phyloP scores from a whole-genome alignment of 2,329 filamentous ascomycete species.

The Escovopsis sp. region DNA sequence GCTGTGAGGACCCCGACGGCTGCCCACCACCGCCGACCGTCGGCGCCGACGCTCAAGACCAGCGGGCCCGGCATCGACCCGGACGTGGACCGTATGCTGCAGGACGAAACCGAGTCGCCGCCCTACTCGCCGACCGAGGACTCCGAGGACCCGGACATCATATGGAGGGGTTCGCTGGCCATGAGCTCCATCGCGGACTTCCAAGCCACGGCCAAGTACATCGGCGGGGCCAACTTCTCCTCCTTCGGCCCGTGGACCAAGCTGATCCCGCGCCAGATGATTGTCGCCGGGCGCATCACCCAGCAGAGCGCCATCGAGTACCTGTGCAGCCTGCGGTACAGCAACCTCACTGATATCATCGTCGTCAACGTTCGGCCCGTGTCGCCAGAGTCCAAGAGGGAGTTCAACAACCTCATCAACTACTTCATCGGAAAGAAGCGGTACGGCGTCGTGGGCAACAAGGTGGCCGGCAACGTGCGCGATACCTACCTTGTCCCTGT shows the following conservation, averaged over 20 bases:
- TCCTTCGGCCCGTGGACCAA: constrained; percentile 55
- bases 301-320: constrained; percentile 79
- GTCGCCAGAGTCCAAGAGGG: constrained; percentile 41
- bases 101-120: constrained; percentile 66
- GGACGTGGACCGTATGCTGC: constrained; percentile 78
- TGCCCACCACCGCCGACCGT: constrained; percentile 32
- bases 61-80: constrained; percentile 58
- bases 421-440: constrained; percentile 74
- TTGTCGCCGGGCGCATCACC: constrained; percentile 66
- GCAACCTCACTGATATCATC: constrained; percentile 66
- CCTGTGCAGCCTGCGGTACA: constrained; percentile 73
- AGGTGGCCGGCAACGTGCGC: constrained; percentile 58
- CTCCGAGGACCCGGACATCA: constrained; percentile 46
- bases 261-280: constrained; percentile 55
- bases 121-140: constrained; percentile 73
- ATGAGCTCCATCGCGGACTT: constrained; percentile 72
- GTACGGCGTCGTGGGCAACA: constrained; percentile 78
- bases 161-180: constrained; percentile 63
- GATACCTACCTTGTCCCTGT: constrained; percentile 89
- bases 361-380: constrained; percentile 59
- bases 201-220: constrained; percentile 61
- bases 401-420: constrained; percentile 65
- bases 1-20: constrained; percentile 62
- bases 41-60: constrained; percentile 28
- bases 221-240: constrained; percentile 66